Base-by-base conservation (phyloP, 305 asterid genomes). In the Fraxinus greggii region DNA sequence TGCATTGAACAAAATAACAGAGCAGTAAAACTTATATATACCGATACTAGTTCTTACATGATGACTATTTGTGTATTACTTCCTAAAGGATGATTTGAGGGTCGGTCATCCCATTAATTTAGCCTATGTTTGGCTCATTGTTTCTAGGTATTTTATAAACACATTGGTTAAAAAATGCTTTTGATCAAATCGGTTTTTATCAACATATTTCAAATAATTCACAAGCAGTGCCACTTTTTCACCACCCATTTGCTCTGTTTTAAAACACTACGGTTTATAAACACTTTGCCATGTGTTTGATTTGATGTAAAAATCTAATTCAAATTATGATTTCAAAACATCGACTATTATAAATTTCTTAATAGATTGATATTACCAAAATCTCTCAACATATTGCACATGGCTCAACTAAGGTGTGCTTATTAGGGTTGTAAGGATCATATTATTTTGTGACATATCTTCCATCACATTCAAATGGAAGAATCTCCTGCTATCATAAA, bases 371-470 rank as follows among this genome's bases (percentile, higher is more conserved):
- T 51, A 17, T 17, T 17, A 23, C 23, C 21, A 4, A 51, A 51
- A 51, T 17, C 61, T 51, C 61, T 51, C 23, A 17, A 51, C 23
- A 17, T n/a, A 51, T 4, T 51, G 23, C 61, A 51, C 61, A 17
- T 51, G 19, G 8, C 23, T 51, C 56, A 51, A 56, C 26, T 51
- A 15, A 56, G 19, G 12, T 56, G 1, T 6, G 28, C 0, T 6
- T 56, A 19, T 56, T 56, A 56, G 67, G n/a, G 29, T 65, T 65
- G 32, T 7, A 10, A 23, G 35, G 32, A 24, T 65, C 33, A 26
- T 65, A 23, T 65, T 24, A 10, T 59, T 84, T 79, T 87, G 88
- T 87, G 90, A 81, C 76, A 76, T 42, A 40, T 17, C 89, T 83
- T 78, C 70, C 79, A 67, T 80, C 83, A 82, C 81, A 26, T 79